Base-by-base conservation (phyloP, 1,284 basidiomycete species). In the Ustilago trichophora region DNA sequence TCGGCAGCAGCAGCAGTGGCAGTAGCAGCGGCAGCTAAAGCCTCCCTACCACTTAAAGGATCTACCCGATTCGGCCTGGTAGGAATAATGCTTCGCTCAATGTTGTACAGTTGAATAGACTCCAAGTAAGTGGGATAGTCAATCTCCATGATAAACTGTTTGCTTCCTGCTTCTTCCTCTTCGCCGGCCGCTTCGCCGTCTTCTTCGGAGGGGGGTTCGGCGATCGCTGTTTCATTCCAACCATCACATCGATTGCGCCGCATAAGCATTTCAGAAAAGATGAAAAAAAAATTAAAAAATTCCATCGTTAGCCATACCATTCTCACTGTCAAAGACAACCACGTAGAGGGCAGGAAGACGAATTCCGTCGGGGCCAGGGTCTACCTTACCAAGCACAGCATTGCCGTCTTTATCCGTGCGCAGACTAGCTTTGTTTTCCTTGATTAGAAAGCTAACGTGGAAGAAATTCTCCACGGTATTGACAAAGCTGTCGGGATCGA, bases 401-500 rank as follows among this genome's bases (percentile, higher is more conserved):
- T 91, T 89, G 2, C 88, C 89, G 0, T 89, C 83, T 4, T 87
- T 84, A 38, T 84, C 36, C 87, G 86, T 29, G 7, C 65, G 44
- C 19, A 81, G 53, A 5, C 68, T 87, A 41, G 88, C 91, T 75
- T 87, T 88, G 12, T 89, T 91, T 72, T 95, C 92, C 38, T 90
- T 86, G 43, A 96, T 90, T 47, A 94, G 84, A 82, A 96, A 96
- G 0, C 92, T 93, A 2, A 95, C 85, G 75, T 95, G 91, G 80
- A 96, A 96, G 18, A 95, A 84, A 78, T 96, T 96, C 82, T 96
- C 93, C 18, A 96, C 91, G 0, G 91, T 91, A 80, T 96, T 93
- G 0, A 89, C 89, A 76, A 92, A 96, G 72, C 91, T 89, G 27
- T 88, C 82, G 7, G 93, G 93, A 75, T 96, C 93, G 60, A 94